A percentile compares a stretch with the other conserved stretches of the same genome.
These are phyloP conservation scores for barrel medic (Medicago truncatula) DNA, from an alignment of 306 rosid species.

Conservation along the genomic window MtrunA17r5.0-ANR NC_053046.1:30595501-30596000, in stretches of 20 bases:
- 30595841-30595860: constrained; percentile 62
- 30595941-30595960: not conserved
- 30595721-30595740: not conserved
- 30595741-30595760: constrained; percentile 17
- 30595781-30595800: constrained; percentile 53
- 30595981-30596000: constrained; percentile 29
- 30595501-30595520: too few species aligned
- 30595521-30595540: too few species aligned
- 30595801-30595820: constrained; percentile 44
- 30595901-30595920: constrained; percentile 23
- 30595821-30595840: constrained; percentile 58
- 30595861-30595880: constrained; percentile 43
- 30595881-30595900: constrained; percentile 54
- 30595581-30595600: too few species aligned
- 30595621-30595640: too few species aligned
- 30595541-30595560: too few species aligned
- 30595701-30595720: not conserved
- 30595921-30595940: not conserved
- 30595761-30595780: constrained; percentile 32
- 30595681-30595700: too few species aligned
- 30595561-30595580: too few species aligned
- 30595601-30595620: too few species aligned
- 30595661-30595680: too few species aligned
- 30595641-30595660: too few species aligned
- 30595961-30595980: constrained; percentile 4